A percentile compares a stretch with the other conserved stretches of the same genome.
These are phyloP conservation scores for Pythium aquatile DNA, from an alignment of 352 stramenopile genomes.

Conservation along the genomic window DNA sequence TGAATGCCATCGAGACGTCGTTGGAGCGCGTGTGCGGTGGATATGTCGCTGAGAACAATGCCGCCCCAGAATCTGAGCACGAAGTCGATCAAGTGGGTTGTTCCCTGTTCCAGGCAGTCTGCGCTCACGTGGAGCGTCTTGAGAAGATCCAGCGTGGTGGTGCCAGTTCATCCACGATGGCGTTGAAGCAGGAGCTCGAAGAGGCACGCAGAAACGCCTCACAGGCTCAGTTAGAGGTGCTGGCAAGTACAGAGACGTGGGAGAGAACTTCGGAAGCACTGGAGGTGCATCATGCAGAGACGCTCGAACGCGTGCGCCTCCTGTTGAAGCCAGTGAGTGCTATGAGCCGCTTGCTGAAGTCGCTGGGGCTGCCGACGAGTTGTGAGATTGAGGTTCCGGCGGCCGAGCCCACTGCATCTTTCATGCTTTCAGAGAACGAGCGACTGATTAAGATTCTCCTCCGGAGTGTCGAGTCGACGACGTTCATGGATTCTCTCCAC, in stretches of 20 bases:
- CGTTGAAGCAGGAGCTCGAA: constrained; percentile 14
- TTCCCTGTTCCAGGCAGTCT: background rate
- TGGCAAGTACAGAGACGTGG: background rate
- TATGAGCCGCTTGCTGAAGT: background rate
- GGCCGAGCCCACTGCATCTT: constrained; percentile 12
- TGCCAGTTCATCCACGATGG: background rate
- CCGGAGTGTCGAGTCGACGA: constrained; percentile 61
- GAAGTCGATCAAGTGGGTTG: constrained; percentile 20
- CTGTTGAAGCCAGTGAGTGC: background rate
- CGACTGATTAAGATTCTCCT: constrained; percentile 69
- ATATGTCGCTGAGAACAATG: background rate
- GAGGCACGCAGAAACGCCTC: constrained; percentile 2
- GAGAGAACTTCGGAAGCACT: constrained; percentile 1
- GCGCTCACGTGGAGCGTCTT: background rate
- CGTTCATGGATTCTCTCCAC: constrained; percentile 49
- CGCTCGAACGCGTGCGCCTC: background rate
- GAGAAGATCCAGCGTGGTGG: background rate
- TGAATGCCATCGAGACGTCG: constrained; percentile 16
- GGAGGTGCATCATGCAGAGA: background rate
- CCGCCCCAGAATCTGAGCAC: background rate
- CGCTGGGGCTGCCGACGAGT: background rate
- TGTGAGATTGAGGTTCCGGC: background rate
- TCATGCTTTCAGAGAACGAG: constrained; percentile 74
- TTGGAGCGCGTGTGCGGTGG: constrained; percentile 1
- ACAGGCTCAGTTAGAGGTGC: constrained; percentile 4